phyloP scores from a whole-genome alignment of 345 rosid genomes.

The Camelina sativa region DNA sequence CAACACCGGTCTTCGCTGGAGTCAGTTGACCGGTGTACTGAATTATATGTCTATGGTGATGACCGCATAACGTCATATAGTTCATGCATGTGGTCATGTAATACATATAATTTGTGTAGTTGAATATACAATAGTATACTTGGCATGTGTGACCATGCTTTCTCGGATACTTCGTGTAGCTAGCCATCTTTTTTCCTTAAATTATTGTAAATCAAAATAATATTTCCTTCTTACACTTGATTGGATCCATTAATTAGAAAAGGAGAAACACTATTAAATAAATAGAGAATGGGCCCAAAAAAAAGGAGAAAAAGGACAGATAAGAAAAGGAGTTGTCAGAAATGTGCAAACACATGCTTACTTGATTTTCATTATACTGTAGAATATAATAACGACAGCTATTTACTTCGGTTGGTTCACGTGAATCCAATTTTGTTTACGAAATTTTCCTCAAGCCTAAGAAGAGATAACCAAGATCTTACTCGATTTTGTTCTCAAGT shows the following conservation, averaged over 20 bases:
- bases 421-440: constrained; percentile 28
- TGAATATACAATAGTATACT: no score
- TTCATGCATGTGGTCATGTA: no score
- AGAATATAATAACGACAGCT: constrained; percentile 31
- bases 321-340: constrained; percentile 45
- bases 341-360: constrained; percentile 43
- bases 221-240: not conserved
- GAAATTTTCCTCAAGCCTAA: not conserved
- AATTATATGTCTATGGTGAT: no score
- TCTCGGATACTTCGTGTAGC: no score
- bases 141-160: no score
- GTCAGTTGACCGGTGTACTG: no score
- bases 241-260: constrained; percentile 19
- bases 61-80: no score
- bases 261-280: not conserved
- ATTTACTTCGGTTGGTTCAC: constrained; percentile 41
- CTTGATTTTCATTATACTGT: constrained; percentile 20
- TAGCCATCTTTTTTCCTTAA: no score
- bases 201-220: not conserved
- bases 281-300: constrained; percentile 14
- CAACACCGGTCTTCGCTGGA: no score
- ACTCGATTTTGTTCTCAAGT: not conserved
- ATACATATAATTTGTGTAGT: no score
- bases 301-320: constrained; percentile 28
- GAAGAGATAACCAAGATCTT: not conserved